Evolutionary conservation across 352 stramenopile species (phyloP), one percentile per base, ranked within the genome.

Genomic region (Pythium dissimile): DNA sequence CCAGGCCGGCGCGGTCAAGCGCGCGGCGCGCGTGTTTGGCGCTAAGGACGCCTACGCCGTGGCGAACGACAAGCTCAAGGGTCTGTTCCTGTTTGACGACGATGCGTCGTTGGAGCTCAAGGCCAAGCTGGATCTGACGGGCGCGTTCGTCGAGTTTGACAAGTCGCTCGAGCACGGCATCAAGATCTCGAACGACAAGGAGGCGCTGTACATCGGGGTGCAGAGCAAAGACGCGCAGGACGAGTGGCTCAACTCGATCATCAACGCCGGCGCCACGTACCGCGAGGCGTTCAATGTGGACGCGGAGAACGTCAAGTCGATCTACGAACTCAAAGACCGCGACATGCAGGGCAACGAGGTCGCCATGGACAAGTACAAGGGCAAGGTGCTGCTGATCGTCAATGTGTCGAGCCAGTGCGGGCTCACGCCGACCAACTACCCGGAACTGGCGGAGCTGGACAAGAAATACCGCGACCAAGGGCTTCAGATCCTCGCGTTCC

Each of bases 401-500:
- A 65, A 65, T 35, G 57, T 65, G 13, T 59, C 57, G 28, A 65
- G 57, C 47, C 20, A 39, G 9, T 65, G 57, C 41, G 48, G 48
- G 1, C 35, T 65, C 12, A 59, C 57, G 48, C 24, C 57, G 20
- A 59, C 34, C 53, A 89, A 96, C 52, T 83, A 96, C 70, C 69
- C 69, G 55, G 77, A 96, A 24, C 47, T 81, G 50, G 44, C 65
- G 38, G 31, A 45, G 38, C 43, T 60, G 0, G 51, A 68, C 23
- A 59, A 73, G n/a, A 84, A 84, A 39, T 93, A 86, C 55, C 66
- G 59, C 44, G 49, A 67, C 4, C 66, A 68, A 27, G 83, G 81
- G 0, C 67, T 95, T 18, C 69, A 77, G 46, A 58, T 92, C 8
- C 62, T 96, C 18, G 78, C 81, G 10, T 95, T 95, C 66, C 87